Conservation (phyloP, 257 asterid species). For the Nicotiana tomentosiformis region DNA sequence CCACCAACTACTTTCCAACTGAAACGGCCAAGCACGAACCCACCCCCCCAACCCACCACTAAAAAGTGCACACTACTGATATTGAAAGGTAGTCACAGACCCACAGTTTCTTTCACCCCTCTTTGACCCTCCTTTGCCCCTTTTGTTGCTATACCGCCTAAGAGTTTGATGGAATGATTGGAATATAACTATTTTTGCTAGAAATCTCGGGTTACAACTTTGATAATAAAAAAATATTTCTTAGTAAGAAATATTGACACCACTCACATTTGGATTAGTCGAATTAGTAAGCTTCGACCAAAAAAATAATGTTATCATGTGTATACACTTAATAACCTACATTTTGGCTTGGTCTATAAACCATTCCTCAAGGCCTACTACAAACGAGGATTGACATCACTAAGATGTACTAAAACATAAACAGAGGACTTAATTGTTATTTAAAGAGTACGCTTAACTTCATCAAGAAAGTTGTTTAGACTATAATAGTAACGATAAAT, state of each 20-base stretch:
- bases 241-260: too few relatives aligned
- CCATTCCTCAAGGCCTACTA: not conserved
- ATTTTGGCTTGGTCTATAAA: not conserved
- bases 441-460: not conserved
- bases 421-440: not conserved
- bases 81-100: not conserved
- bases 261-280: too few relatives aligned
- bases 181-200: too few relatives aligned
- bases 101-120: not conserved
- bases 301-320: too few relatives aligned
- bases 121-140: not conserved
- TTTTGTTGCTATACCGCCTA: too few relatives aligned
- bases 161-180: too few relatives aligned
- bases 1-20: conserved; percentile 4
- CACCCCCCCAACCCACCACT: too few relatives aligned
- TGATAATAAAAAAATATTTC: too few relatives aligned
- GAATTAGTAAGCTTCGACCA: too few relatives aligned
- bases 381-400: not conserved
- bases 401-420: not conserved
- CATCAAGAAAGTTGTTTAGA: not conserved
- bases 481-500: not conserved
- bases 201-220: too few relatives aligned
- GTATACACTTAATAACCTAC: not conserved
- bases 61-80: not conserved
- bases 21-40: not conserved